Evolutionary conservation across 768 basidiomycete species (phyloP).

Genomic region (Rhodosporidiobolus odoratus): DNA sequence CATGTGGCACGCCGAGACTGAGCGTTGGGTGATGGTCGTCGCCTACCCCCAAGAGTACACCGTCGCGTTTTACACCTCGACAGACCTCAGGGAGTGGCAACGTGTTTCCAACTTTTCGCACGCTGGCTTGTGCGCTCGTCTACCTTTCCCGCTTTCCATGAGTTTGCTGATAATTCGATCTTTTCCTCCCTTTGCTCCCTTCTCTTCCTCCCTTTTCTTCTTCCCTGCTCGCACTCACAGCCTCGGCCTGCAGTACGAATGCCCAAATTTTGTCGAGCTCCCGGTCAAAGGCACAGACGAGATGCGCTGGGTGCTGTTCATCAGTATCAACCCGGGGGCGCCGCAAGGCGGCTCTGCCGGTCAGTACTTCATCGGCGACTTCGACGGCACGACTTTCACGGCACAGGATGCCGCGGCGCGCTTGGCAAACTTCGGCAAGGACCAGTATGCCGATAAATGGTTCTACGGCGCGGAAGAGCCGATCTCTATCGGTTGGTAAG

Average conservation of each 20-base stretch:
- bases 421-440: slow-evolving; percentile 41
- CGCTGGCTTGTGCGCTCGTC: no score
- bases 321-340: slow-evolving; percentile 8
- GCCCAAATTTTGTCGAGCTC: slow-evolving; percentile 23
- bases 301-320: background rate
- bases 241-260: slow-evolving; percentile 20
- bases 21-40: slow-evolving; percentile 44
- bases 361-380: slow-evolving; percentile 41
- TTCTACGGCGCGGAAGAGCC: slow-evolving; percentile 30
- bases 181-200: no score
- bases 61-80: slow-evolving; percentile 42
- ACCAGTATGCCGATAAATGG: slow-evolving; percentile 44
- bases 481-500: background rate
- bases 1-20: slow-evolving; percentile 35
- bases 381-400: slow-evolving; percentile 41
- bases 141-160: no score
- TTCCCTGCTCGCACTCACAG: background rate
- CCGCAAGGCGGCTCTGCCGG: slow-evolving; percentile 38
- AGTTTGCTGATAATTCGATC: background rate
- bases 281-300: background rate
- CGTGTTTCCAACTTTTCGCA: slow-evolving; percentile 33
- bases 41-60: slow-evolving; percentile 38
- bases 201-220: background rate
- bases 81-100: slow-evolving; percentile 42
- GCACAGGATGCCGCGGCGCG: slow-evolving; percentile 34